phyloP scores from a whole-genome alignment of 108 stramenopile genomes.

The Chaetoceros tenuissimus region DNA sequence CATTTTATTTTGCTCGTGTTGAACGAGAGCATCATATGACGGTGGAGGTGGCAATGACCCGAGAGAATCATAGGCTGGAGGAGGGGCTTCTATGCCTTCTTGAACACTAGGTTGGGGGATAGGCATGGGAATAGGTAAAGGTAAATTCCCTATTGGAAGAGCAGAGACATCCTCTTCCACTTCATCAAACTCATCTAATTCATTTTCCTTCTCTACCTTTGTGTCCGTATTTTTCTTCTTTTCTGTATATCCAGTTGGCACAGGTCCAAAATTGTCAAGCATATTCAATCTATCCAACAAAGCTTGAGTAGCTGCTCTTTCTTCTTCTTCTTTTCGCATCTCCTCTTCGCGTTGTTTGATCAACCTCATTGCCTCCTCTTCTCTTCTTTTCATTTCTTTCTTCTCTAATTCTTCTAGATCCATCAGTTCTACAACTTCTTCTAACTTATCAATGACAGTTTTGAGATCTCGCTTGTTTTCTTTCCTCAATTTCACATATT shows the following conservation, averaged over 20 bases:
- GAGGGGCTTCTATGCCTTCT: neutral
- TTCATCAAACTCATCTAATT: neutral
- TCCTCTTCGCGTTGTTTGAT: conserved; percentile 25
- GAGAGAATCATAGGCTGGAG: neutral
- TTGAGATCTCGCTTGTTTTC: conserved; percentile 44
- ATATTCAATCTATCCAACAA: neutral
- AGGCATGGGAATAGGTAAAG: too few species aligned
- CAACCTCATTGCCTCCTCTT: conserved; percentile 13
- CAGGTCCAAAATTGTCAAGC: neutral
- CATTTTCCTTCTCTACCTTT: neutral
- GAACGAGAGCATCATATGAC: neutral
- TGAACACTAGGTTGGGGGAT: neutral
- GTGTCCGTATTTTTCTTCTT: neutral
- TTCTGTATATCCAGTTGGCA: neutral
- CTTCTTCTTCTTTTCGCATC: conserved; percentile 23
- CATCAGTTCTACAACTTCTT: conserved; percentile 65
- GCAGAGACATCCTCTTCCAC: neutral
- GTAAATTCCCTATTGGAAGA: too few species aligned
- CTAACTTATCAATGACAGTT: conserved; percentile 50
- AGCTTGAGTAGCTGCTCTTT: conserved; percentile 16
- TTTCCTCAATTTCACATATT: conserved; percentile 13
- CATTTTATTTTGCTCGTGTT: neutral
- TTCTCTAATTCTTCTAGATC: conserved; percentile 55
- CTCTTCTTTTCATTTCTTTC: conserved; percentile 11
- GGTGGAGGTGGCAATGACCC: neutral